Percentiles rank a stretch among this genome's conserved stretches.
These are phyloP conservation scores for Aspergillus sp. DNA, from an alignment of 2,329 filamentous ascomycete species.

Conservation along the genomic window DNA sequence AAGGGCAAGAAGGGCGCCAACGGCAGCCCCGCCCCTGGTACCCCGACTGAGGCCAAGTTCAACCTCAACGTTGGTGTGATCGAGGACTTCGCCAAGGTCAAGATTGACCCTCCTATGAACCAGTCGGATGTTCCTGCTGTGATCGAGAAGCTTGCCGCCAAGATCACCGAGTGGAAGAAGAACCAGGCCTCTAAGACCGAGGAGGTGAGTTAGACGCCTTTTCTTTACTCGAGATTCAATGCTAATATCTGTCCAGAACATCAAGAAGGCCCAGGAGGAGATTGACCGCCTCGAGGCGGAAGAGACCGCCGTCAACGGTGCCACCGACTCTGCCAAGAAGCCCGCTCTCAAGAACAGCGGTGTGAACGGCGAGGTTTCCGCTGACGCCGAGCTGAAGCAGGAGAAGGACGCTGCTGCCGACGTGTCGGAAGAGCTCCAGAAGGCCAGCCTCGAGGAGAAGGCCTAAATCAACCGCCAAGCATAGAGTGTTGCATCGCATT, in stretches of 20 bases:
- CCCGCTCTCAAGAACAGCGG: slow-evolving; percentile 53
- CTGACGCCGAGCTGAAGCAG: slow-evolving; percentile 57
- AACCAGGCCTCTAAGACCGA: slow-evolving; percentile 89
- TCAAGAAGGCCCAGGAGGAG: slow-evolving; percentile 94
- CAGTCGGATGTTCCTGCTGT: slow-evolving; percentile 76
- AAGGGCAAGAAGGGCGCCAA: slow-evolving; percentile 74
- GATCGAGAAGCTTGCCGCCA: slow-evolving; percentile 87
- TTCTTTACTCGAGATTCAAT: neutral
- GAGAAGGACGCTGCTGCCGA: slow-evolving; percentile 63
- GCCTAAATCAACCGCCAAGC: slow-evolving; percentile 27
- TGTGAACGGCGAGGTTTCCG: slow-evolving; percentile 55
- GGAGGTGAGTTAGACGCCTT: slow-evolving; percentile 63
- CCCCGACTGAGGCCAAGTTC: slow-evolving; percentile 64
- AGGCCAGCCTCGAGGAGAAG: slow-evolving; percentile 62
- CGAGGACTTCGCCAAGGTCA: slow-evolving; percentile 82
- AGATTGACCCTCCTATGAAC: slow-evolving; percentile 84
- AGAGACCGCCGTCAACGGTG: slow-evolving; percentile 54
- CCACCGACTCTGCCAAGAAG: slow-evolving; percentile 57
- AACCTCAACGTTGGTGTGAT: slow-evolving; percentile 89
- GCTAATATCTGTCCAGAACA: slow-evolving; percentile 66
- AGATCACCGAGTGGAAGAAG: slow-evolving; percentile 86
- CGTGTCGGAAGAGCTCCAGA: slow-evolving; percentile 61
- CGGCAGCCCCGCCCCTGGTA: slow-evolving; percentile 51
- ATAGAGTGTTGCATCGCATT: slow-evolving; percentile 20
- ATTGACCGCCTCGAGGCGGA: slow-evolving; percentile 82